These are phyloP conservation scores for Myxozyma neotropica DNA, from an alignment of 805 yeast species.

Conservation along the genomic window DNA sequence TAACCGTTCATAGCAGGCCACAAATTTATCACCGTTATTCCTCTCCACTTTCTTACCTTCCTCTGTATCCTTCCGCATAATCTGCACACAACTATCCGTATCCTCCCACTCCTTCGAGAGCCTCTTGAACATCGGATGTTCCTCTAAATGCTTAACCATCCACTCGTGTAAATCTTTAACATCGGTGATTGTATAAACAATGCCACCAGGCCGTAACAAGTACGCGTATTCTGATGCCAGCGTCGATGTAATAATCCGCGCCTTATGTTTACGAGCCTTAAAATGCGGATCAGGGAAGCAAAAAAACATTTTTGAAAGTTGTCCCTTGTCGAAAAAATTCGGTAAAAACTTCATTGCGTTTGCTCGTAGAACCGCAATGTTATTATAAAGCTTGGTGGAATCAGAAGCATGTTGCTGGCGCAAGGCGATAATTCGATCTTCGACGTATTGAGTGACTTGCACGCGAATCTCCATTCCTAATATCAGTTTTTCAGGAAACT, in stretches of 20 bases:
- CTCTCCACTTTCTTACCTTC: slow-evolving; percentile 96
- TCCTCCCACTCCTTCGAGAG: slow-evolving; percentile 77
- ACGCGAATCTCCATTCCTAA: slow-evolving; percentile 90
- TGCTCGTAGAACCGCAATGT: slow-evolving; percentile 87
- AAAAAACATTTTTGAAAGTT: slow-evolving; percentile 79
- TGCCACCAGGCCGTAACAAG: slow-evolving; percentile 81
- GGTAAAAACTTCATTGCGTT: slow-evolving; percentile 98
- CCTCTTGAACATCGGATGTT: slow-evolving; percentile 88
- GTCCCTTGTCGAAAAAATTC: slow-evolving; percentile 77
- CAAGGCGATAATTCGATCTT: slow-evolving; percentile 89
- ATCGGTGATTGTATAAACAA: slow-evolving; percentile 92
- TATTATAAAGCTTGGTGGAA: slow-evolving; percentile 59
- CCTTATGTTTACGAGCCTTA: slow-evolving; percentile 96
- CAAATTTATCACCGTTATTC: slow-evolving; percentile 81
- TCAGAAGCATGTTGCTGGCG: slow-evolving; percentile 55
- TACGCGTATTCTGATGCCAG: slow-evolving; percentile 89
- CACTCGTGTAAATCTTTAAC: slow-evolving; percentile 90
- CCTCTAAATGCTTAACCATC: slow-evolving; percentile 93
- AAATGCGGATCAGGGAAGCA: slow-evolving; percentile 99
- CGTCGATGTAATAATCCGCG: slow-evolving; percentile 87
- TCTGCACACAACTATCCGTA: slow-evolving; percentile 75
- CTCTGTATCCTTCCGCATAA: slow-evolving; percentile 92
- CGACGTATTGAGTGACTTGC: slow-evolving; percentile 96
- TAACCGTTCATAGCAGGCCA: slow-evolving; percentile 61
- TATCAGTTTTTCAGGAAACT: slow-evolving; percentile 70